Evolutionary conservation across 2,329 filamentous ascomycete genomes (phyloP), one percentile per base, ranked within the genome.

Genomic region (Colletotrichum caudatum): DNA sequence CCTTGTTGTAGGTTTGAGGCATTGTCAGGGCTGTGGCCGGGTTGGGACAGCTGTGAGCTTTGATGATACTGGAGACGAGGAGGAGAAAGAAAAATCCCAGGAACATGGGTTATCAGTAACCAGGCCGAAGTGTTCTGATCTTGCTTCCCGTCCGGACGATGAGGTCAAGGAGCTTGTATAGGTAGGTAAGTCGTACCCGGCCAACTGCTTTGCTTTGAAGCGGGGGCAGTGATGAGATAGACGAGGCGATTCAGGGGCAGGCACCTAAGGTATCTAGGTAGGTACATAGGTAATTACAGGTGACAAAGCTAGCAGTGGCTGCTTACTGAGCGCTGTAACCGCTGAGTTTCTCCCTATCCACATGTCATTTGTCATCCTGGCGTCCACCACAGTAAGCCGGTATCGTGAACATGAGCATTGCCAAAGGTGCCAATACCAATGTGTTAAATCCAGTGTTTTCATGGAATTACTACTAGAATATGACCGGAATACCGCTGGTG

Each of bases 1-100:
- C 74, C 59, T 80, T 80, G 35, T 71, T 71, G 67, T 72, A 71
- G 9, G 50, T 63, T 44, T 33, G 11, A 0, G 70, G 66, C 70
- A 72, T 72, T 3, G 62, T 63, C 57, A 66, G 67, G 18, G 26
- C 4, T 1, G 5, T 29, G n/a, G 35, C 16, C 9, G 69, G 54
- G n/a, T 64, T 41, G 46, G 12, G 35, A 11, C 54, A 69, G 66
- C 9, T 3, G n/a, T 59, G n/a, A 16, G 33, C 18, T 35, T 26
- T 16, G 20, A n/a, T 8, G 39, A 56, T 26, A 53, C 9, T 41
- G 29, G 2, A 18, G 37, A 18, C 23, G 18, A 56, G 23, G 9
- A 56, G 0, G 5, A 12, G 9, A 20, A 46, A 33, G 6, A 35
- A 8, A 2, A 18, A 23, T 4, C 1, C 20, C 0, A 35, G 8